Evolutionary conservation across 345 rosid species (phyloP).

Genomic region (Lagerstroemia speciosa): DNA sequence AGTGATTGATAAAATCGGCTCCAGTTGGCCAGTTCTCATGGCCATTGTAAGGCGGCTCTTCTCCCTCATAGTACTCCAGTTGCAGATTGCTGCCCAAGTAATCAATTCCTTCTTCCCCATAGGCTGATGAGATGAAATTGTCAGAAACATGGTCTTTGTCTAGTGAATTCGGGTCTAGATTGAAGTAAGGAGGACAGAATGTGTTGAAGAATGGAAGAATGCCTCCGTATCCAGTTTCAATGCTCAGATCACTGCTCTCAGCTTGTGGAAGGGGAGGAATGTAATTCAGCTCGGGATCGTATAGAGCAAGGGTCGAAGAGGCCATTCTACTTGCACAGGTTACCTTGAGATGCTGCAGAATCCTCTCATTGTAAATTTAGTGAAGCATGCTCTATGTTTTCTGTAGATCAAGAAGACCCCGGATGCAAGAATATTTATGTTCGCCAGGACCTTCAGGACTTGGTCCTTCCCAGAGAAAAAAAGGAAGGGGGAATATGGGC

Average conservation of each 20-base stretch:
- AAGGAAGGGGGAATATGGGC: not conserved
- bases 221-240: constrained; percentile 1
- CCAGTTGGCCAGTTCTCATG: constrained; percentile 14
- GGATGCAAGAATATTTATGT: not conserved
- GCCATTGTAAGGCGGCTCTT: constrained; percentile 2
- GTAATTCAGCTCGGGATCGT: not conserved
- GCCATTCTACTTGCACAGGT: constrained; percentile 6
- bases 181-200: constrained; percentile 4
- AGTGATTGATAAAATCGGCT: not conserved
- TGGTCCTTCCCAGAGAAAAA: not conserved
- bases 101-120: not conserved
- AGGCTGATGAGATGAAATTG: not conserved
- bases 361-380: not conserved
- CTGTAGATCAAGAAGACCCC: not conserved
- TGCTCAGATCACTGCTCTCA: not conserved
- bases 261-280: constrained; percentile 5
- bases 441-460: not conserved
- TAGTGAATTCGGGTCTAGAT: not conserved
- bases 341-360: not conserved
- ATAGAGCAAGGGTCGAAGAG: constrained; percentile 6
- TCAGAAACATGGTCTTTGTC: constrained; percentile 8
- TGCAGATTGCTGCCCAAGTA: not conserved
- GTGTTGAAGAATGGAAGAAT: constrained; percentile 2
- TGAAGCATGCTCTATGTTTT: not conserved
- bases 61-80: constrained; percentile 5